Base-by-base conservation (phyloP, 495 filamentous ascomycete genomes). In the Letharia columbiana region DNA sequence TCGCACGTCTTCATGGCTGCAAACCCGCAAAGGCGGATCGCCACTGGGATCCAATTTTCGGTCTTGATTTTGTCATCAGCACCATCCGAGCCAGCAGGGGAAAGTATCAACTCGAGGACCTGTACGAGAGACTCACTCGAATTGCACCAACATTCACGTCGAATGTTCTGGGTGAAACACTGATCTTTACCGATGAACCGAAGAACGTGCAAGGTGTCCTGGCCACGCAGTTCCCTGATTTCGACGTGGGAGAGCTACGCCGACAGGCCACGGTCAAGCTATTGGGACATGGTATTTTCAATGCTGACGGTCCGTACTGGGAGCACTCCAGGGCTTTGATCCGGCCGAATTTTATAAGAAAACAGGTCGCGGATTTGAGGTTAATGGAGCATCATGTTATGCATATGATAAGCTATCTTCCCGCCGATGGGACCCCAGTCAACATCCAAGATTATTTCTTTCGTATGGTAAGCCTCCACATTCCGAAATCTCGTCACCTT, bases 191-290 rank as follows among this genome's bases (percentile, higher is more conserved):
- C 0, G 72, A 75, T 9, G 87, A 89, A 66, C 81, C 84, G 0
- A 79, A 79, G 72, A 92, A 90, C 73, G 83, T 91, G 72, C 86
- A 91, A 74, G 83, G 88, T 17, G 76, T 92, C 39, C 77, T 91
- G 5, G 85, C 88, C 1, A 84, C 82, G 1, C 84, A 90, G 70
- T 91, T 90, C 70, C 76, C 80, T 23, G 83, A 84, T 66, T 86
- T 86, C 67, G 76, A 75, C 41, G 65, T 86, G 3, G 82, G 81
- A 37, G 4, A 20, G 73, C 69, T 6, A 40, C 61, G 74, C 9
- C 42, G 63, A 20, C 54, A 66, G 13, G 62, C 60, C 9, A 69
- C 68, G 39, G 62, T 54, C 44, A 63, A 60, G 0, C 68, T 80
- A 23, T 69, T 78, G 28, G 79, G 79, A 12, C 66, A 73, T 28